Evolutionary conservation across 2,329 filamentous ascomycete species (phyloP).

Genomic region (Aspergillus sp.): DNA sequence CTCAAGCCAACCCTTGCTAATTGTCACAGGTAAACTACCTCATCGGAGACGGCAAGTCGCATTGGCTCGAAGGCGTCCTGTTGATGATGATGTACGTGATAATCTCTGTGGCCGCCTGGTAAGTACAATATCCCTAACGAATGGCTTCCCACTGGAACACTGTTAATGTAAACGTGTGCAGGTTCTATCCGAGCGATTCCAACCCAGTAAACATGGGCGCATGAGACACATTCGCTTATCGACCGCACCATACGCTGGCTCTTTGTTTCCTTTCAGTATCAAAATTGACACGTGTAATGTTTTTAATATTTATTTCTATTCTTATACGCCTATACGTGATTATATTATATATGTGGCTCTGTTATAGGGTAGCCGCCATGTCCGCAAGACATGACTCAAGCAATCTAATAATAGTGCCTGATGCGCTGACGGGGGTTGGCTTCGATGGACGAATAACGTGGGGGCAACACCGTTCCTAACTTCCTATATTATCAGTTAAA

Average conservation of each 20-base stretch:
- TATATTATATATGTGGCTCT: too few species aligned
- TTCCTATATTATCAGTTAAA: too few species aligned
- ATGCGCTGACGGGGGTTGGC: too few species aligned
- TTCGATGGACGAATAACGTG: too few species aligned
- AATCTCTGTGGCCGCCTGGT: slow-evolving; percentile 62
- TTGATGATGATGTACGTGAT: slow-evolving; percentile 62
- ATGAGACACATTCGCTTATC: too few species aligned
- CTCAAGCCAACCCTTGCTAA: slow-evolving; percentile 3
- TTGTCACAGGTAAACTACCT: slow-evolving; percentile 58
- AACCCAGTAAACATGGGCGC: too few species aligned
- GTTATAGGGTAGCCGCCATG: too few species aligned
- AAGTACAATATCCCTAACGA: slow-evolving; percentile 16
- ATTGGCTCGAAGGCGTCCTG: slow-evolving; percentile 62
- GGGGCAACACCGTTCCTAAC: too few species aligned
- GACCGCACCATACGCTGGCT: slow-evolving; percentile 5
- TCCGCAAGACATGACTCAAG: too few species aligned
- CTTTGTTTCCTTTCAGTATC: neutral
- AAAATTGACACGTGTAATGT: neutral
- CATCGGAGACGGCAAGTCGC: slow-evolving; percentile 60
- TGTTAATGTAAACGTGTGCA: too few species aligned
- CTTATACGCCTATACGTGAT: neutral
- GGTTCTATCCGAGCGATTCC: too few species aligned
- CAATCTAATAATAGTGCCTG: too few species aligned
- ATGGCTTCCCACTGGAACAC: neutral
- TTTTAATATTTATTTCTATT: neutral